Conservation (phyloP, 2,329 filamentous ascomycete species). For the Trichoderma sp. region DNA sequence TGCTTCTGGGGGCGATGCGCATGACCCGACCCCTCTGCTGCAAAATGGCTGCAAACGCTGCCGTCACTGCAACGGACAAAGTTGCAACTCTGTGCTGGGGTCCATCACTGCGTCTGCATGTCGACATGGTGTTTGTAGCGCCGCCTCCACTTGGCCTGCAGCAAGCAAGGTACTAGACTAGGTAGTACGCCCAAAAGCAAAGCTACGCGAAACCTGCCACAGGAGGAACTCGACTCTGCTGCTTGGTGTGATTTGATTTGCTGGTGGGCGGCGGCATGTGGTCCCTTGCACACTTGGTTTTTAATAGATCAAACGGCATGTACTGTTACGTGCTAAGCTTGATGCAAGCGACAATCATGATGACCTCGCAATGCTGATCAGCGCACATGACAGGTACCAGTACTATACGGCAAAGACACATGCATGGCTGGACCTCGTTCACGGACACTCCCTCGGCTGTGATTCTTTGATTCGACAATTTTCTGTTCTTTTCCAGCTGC, state of each 20-base stretch:
- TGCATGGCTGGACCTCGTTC: neutral
- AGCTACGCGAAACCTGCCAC: neutral
- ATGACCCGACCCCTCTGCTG: slow-evolving; percentile 5
- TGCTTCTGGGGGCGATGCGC: slow-evolving; percentile 8
- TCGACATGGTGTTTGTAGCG: slow-evolving; percentile 4
- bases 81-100: neutral
- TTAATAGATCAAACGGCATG: neutral
- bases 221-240: neutral
- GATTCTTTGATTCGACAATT: slow-evolving; percentile 11
- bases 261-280: slow-evolving; percentile 1
- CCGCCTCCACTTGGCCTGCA: slow-evolving; percentile 17
- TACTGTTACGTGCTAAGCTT: neutral
- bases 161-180: slow-evolving; percentile 11
- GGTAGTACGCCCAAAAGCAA: neutral
- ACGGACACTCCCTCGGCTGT: slow-evolving; percentile 17
- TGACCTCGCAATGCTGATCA: neutral
- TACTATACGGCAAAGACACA: slow-evolving; percentile 7
- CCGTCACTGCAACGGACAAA: neutral
- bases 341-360: slow-evolving; percentile 5
- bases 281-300: neutral
- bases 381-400: slow-evolving; percentile 15
- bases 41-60: neutral
- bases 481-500: neutral
- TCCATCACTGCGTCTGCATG: neutral
- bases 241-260: slow-evolving; percentile 1